phyloP scores from a whole-genome alignment of 495 filamentous ascomycete genomes.

The Astrothelium subdiscretum region DNA sequence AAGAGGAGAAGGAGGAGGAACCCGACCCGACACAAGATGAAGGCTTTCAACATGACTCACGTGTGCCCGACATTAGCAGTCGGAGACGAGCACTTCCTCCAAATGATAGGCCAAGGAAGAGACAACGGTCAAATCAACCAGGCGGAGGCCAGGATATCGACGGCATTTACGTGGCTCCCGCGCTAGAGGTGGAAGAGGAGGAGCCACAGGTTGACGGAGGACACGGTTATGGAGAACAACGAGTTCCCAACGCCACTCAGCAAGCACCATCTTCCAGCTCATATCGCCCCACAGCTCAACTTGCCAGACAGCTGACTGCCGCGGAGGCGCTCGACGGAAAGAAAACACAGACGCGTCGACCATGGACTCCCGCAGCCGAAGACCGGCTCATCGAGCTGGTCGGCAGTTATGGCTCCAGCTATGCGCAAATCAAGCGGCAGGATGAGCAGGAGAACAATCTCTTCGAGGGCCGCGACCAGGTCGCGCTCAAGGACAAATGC shows the following conservation, averaged over 20 bases:
- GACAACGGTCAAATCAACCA: not conserved
- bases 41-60: conserved; percentile 18
- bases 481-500: conserved; percentile 56
- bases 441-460: conserved; percentile 20
- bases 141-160: conserved; percentile 6
- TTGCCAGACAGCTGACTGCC: conserved; percentile 13
- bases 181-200: conserved; percentile 14
- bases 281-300: conserved; percentile 13
- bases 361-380: conserved; percentile 39
- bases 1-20: conserved; percentile 9
- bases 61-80: conserved; percentile 10
- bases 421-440: conserved; percentile 36
- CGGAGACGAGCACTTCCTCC: conserved; percentile 3
- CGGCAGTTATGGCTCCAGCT: conserved; percentile 38
- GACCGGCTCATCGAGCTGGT: conserved; percentile 39
- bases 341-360: conserved; percentile 37
- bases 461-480: conserved; percentile 43
- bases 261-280: conserved; percentile 14
- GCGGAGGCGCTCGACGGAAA: conserved; percentile 2
- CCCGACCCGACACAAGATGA: conserved; percentile 18
- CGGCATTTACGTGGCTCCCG: no score
- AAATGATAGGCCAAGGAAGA: not conserved
- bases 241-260: not conserved
- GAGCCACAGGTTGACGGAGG: conserved; percentile 1
- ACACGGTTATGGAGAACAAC: conserved; percentile 1